Evolutionary conservation across 306 rosid genomes (phyloP).

Genomic region (Trichosanthes cucumerina): DNA sequence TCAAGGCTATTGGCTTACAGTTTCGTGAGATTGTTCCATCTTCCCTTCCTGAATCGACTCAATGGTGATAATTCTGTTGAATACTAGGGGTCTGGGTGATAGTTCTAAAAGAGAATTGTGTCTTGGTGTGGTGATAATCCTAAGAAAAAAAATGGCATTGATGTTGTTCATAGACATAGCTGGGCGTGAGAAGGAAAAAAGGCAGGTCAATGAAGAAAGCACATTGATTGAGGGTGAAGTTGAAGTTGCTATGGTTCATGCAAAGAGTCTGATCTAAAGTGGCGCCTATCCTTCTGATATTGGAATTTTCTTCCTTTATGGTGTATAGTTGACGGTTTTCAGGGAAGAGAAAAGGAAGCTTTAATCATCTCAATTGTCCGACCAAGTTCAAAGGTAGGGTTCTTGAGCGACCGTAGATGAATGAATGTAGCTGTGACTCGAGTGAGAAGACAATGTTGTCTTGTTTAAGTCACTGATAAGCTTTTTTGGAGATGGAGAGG

Average conservation of each 20-base stretch:
- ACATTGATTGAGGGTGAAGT: slow-evolving; percentile 93
- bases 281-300: slow-evolving; percentile 87
- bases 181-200: slow-evolving; percentile 92
- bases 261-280: slow-evolving; percentile 67
- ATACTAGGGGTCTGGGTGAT: too few species aligned
- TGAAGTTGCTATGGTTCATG: slow-evolving; percentile 79
- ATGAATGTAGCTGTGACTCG: slow-evolving; percentile 99
- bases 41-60: too few species aligned
- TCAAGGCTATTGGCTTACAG: too few species aligned
- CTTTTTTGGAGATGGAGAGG: slow-evolving; percentile 51
- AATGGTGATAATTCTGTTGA: too few species aligned
- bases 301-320: slow-evolving; percentile 91
- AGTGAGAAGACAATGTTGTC: slow-evolving; percentile 88
- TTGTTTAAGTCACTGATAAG: slow-evolving; percentile 81
- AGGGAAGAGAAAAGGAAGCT: slow-evolving; percentile 96
- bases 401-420: slow-evolving; percentile 85
- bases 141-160: too few species aligned
- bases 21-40: too few species aligned
- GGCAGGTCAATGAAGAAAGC: slow-evolving; percentile 96
- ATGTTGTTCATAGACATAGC: too few species aligned
- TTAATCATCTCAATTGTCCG: slow-evolving; percentile 92
- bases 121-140: too few species aligned
- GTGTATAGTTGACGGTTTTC: slow-evolving; percentile 99
- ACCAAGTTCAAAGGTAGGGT: slow-evolving; percentile 91
- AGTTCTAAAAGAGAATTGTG: too few species aligned